phyloP scores from a whole-genome alignment of 305 asterid species.

The Rubia peregrina region DNA sequence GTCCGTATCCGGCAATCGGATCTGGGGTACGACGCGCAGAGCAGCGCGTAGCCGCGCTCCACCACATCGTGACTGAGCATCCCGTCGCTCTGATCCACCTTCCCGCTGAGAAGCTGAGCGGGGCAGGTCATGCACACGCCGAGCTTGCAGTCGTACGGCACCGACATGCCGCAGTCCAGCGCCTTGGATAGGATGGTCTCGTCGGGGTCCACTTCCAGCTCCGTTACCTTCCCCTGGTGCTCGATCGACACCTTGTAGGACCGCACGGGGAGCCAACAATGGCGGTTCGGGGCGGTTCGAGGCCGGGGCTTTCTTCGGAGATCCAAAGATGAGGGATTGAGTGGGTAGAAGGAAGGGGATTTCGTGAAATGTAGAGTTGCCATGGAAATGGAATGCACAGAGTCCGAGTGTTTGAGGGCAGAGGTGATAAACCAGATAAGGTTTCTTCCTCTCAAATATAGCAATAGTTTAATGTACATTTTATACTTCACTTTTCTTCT shows the following conservation, averaged over 20 bases:
- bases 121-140: conserved; percentile 99
- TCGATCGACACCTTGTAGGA: conserved; percentile 70
- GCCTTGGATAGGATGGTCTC: conserved; percentile 80
- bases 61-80: conserved; percentile 97
- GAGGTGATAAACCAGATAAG: conserved; percentile 1
- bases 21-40: conserved; percentile 77
- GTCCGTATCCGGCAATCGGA: conserved; percentile 71
- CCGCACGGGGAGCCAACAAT: conserved; percentile 14
- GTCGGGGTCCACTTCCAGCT: conserved; percentile 69
- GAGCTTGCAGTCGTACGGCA: conserved; percentile 87
- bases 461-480: too few species aligned
- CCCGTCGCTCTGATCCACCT: conserved; percentile 93
- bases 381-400: conserved; percentile 18
- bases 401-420: neutral
- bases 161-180: conserved; percentile 52
- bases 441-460: neutral
- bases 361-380: conserved; percentile 30
- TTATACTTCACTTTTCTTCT: too few species aligned
- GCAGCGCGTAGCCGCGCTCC: conserved; percentile 66
- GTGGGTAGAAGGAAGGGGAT: conserved; percentile 26
- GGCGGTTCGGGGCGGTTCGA: conserved; percentile 5
- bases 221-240: conserved; percentile 46
- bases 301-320: conserved; percentile 12
- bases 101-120: conserved; percentile 72
- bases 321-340: conserved; percentile 18